Percentiles rank a stretch among this genome's conserved stretches.
Conservation (phyloP, 2,329 filamentous ascomycete genomes). For the Scolecobasidium constrictum region DNA sequence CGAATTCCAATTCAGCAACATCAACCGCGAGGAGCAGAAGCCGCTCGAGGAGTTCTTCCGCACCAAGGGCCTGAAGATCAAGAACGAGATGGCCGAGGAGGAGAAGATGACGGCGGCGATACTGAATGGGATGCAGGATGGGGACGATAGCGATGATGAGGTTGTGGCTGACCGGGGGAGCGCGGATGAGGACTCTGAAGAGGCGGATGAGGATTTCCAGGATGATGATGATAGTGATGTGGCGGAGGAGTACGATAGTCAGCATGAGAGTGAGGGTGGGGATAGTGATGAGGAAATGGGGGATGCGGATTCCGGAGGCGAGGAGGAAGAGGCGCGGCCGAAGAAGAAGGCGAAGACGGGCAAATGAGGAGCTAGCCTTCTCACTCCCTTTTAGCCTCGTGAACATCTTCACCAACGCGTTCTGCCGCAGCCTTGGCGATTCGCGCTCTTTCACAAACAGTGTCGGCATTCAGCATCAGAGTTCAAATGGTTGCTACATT, state of each 20-base stretch:
- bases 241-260: conserved; percentile 89
- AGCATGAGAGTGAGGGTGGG: conserved; percentile 73
- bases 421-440: too few species aligned
- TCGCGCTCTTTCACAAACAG: too few species aligned
- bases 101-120: conserved; percentile 41
- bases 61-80: conserved; percentile 84
- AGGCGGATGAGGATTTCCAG: conserved; percentile 90
- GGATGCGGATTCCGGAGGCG: conserved; percentile 37
- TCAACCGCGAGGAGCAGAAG: conserved; percentile 93
- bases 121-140: conserved; percentile 40
- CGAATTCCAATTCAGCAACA: conserved; percentile 96
- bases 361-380: conserved; percentile 13
- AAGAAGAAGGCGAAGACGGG: conserved; percentile 53
- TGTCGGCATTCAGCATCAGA: too few species aligned
- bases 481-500: too few species aligned
- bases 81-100: conserved; percentile 98
- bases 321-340: conserved; percentile 43
- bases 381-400: too few species aligned
- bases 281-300: conserved; percentile 55
- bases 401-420: too few species aligned
- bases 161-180: conserved; percentile 69
- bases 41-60: conserved; percentile 97
- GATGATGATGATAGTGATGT: conserved; percentile 89
- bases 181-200: conserved; percentile 93
- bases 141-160: conserved; percentile 70